Conservation (phyloP, 179 eudicot genomes). For the Corrigiola litoralis region DNA sequence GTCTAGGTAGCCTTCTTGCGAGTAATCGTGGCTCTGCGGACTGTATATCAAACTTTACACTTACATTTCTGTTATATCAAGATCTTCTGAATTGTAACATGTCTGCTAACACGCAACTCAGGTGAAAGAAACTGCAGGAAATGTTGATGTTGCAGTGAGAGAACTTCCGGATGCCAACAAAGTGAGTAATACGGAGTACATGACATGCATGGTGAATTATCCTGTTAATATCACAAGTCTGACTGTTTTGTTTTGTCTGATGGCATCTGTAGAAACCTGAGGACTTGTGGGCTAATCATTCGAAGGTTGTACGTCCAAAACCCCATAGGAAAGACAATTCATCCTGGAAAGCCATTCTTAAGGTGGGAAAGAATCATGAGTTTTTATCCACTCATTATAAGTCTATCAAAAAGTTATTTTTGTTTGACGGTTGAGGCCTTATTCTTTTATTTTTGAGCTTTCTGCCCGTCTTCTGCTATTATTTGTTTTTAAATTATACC, state of each 20-base stretch:
- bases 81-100: neutral
- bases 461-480: neutral
- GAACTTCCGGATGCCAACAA: constrained; percentile 97
- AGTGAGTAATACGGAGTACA: constrained; percentile 37
- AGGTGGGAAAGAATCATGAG: constrained; percentile 37
- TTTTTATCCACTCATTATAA: neutral
- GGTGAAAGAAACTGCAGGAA: constrained; percentile 93
- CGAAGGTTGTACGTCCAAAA: constrained; percentile 83
- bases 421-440: neutral
- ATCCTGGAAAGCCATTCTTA: constrained; percentile 75
- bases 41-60: neutral
- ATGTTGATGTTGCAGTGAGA: constrained; percentile 89
- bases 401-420: neutral
- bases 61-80: neutral
- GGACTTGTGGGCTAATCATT: constrained; percentile 90
- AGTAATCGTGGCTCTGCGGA: neutral
- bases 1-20: neutral
- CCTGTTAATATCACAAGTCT: neutral
- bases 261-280: constrained; percentile 71
- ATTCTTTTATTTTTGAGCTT: neutral
- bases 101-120: constrained; percentile 21
- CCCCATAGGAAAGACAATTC: constrained; percentile 77
- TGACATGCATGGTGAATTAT: neutral
- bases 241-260: neutral
- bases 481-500: neutral